Percentiles rank a stretch among this genome's conserved stretches.
Conservation (phyloP, 805 yeast species). For the Dipodascus geniculatus region DNA sequence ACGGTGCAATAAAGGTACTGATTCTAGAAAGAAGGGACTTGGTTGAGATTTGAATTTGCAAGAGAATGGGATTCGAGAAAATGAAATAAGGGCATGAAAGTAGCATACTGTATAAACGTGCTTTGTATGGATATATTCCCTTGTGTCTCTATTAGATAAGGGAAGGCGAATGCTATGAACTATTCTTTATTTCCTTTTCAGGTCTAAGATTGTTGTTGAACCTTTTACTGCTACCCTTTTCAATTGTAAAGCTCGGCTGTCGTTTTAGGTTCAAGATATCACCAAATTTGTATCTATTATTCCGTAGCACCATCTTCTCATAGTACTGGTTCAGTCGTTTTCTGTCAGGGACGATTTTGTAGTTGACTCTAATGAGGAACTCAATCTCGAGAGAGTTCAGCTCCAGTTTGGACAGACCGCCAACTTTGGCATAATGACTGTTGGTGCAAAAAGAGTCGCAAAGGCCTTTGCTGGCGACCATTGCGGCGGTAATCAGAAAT, state of each 20-base stretch:
- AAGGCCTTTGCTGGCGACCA: conserved; percentile 79
- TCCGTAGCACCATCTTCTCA: conserved; percentile 21
- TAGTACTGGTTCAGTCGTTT: conserved; percentile 25
- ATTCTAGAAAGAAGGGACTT: background rate
- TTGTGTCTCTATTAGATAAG: background rate
- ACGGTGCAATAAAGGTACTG: no score
- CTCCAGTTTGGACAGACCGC: conserved; percentile 79
- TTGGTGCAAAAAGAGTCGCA: conserved; percentile 93
- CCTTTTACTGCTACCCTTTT: background rate
- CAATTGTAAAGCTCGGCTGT: background rate
- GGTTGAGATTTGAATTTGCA: background rate
- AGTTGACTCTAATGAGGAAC: conserved; percentile 67
- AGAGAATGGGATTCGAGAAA: background rate
- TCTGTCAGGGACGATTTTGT: conserved; percentile 52
- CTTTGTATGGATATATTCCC: background rate
- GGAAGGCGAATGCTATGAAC: background rate
- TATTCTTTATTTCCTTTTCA: background rate
- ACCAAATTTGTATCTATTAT: background rate
- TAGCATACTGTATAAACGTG: no score
- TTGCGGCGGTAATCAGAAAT: conserved; percentile 79
- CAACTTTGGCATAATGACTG: conserved; percentile 89
- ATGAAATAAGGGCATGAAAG: background rate
- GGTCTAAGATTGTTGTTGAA: background rate
- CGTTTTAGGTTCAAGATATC: background rate
- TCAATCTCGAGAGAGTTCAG: conserved; percentile 82